Evolutionary conservation across 2,329 filamentous ascomycete genomes (phyloP).

Genomic region (Sporothrix pallida): DNA sequence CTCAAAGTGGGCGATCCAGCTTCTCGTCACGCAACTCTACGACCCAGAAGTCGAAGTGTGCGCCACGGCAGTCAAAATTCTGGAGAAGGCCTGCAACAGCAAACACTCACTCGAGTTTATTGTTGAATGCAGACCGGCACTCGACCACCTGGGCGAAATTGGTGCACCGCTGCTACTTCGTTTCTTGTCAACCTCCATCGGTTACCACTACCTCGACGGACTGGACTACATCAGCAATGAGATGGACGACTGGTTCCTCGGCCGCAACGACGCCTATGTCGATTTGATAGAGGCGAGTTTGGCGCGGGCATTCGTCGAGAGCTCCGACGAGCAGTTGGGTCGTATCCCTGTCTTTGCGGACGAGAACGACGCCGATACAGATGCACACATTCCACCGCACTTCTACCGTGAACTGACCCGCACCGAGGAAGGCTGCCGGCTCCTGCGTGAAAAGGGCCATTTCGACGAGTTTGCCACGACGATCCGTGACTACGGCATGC

Average conservation of each 20-base stretch:
- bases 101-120: conserved; percentile 92
- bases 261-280: conserved; percentile 96
- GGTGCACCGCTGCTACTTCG: conserved; percentile 89
- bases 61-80: conserved; percentile 92
- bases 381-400: conserved; percentile 83
- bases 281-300: conserved; percentile 93
- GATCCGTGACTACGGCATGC: conserved; percentile 85
- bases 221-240: conserved; percentile 99
- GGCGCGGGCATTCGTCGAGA: conserved; percentile 65
- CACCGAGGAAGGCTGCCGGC: conserved; percentile 87
- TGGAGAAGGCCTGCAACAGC: conserved; percentile 96
- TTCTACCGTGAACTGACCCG: conserved; percentile 96
- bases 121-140: conserved; percentile 89
- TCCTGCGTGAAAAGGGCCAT: conserved; percentile 90
- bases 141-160: conserved; percentile 96
- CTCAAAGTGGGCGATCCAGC: conserved; percentile 93
- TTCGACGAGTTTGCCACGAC: conserved; percentile 92
- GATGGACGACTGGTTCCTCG: conserved; percentile 99
- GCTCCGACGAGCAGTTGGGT: conserved; percentile 60
- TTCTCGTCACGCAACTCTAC: conserved; percentile 97
- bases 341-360: conserved; percentile 65
- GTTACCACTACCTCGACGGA: conserved; percentile 95
- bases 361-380: conserved; percentile 59
- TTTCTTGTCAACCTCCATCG: conserved; percentile 93
- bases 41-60: conserved; percentile 97